These are phyloP conservation scores for Cryptococcus amylolentus DNA, from an alignment of 1,284 basidiomycete species.

Conservation along the genomic window DNA sequence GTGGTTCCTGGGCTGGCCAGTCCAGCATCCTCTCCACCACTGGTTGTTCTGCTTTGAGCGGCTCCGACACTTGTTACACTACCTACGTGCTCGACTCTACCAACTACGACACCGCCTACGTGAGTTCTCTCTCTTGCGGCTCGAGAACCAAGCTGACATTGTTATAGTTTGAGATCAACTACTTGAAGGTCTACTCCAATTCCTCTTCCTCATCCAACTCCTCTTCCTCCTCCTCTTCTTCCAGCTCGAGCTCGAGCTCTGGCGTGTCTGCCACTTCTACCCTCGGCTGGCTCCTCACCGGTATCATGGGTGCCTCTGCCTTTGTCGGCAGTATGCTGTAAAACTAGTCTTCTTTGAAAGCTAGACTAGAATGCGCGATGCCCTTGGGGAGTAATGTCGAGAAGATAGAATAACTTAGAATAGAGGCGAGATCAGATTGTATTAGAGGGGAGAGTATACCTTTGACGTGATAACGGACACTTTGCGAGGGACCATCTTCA, in stretches of 20 bases:
- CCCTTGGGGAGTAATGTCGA: too few relatives aligned
- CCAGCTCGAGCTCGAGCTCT: conserved; percentile 4
- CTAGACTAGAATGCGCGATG: not conserved
- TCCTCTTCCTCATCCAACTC: conserved; percentile 1
- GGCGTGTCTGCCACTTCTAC: not conserved
- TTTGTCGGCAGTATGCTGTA: not conserved
- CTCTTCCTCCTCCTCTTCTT: not conserved
- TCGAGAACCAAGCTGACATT: not conserved
- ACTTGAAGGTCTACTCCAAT: conserved; percentile 51
- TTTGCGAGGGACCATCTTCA: too few relatives aligned
- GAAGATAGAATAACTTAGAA: too few relatives aligned
- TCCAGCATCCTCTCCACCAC: conserved; percentile 59
- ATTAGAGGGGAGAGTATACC: too few relatives aligned
- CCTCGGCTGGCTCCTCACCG: not conserved
- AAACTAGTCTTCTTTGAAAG: not conserved
- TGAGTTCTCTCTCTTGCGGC: conserved; percentile 8
- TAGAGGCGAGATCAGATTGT: too few relatives aligned
- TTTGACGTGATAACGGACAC: too few relatives aligned
- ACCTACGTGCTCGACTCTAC: conserved; percentile 63
- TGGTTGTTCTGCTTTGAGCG: conserved; percentile 48
- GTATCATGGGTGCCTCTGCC: not conserved
- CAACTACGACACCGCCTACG: conserved; percentile 63
- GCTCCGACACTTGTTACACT: conserved; percentile 54
- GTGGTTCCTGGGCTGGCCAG: conserved; percentile 52
- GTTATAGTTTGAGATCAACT: conserved; percentile 62